Evolutionary conservation across 495 filamentous ascomycete species (phyloP).

Genomic region (Mycothermus thermophilus): DNA sequence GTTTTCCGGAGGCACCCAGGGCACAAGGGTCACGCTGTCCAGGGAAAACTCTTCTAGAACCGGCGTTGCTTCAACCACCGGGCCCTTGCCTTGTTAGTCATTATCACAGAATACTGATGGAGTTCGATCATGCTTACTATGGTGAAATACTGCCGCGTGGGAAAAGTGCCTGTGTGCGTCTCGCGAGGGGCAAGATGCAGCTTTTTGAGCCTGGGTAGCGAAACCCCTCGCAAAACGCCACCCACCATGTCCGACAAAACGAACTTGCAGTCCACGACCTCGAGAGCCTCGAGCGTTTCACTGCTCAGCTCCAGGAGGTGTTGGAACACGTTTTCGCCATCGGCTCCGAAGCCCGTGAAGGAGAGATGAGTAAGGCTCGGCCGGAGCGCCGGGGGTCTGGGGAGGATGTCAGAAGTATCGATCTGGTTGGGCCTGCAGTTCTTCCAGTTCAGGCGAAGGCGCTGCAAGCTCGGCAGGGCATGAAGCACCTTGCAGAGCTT

Average conservation of each 20-base stretch:
- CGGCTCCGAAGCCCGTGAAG: not conserved
- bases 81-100: not conserved
- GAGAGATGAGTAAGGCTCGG: constrained; percentile 3
- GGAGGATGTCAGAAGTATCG: no score
- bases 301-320: not conserved
- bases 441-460: constrained; percentile 3
- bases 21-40: not conserved
- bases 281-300: constrained; percentile 3
- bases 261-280: constrained; percentile 4
- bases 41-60: constrained; percentile 11
- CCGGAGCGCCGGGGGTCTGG: no score
- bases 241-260: not conserved
- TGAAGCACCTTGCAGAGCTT: constrained; percentile 5
- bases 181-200: not conserved
- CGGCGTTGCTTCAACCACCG: constrained; percentile 1
- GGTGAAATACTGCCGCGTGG: no score
- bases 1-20: not conserved
- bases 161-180: no score
- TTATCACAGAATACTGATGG: not conserved
- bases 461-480: constrained; percentile 7
- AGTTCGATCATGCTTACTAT: no score
- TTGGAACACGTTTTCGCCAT: not conserved
- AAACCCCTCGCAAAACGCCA: not conserved
- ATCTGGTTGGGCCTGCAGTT: no score
- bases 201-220: constrained; percentile 1